Evolutionary conservation across 371 early-diverging fungal species (phyloP), one percentile per base, ranked within the genome.

Genomic region (Blakeslea trispora): DNA sequence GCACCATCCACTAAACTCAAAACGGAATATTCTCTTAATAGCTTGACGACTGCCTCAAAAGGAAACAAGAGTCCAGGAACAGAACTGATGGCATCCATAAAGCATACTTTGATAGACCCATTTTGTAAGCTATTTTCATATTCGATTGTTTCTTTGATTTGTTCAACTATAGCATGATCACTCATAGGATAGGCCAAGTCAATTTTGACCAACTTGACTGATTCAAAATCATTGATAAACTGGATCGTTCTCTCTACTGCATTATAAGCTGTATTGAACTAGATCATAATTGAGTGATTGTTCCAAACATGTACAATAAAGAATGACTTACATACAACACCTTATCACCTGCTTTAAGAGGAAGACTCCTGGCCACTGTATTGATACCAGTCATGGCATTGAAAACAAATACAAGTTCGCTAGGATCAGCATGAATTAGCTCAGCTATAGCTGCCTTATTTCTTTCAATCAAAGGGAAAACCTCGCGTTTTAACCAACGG

Each of bases 1-100:
- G 90, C 90, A 23, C 86, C 91, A 61, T 90, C 91, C 4, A 91
- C 68, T 49, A 89, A 57, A 14, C 82, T 79, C 24, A 82, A 56
- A 45, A 89, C 83, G 9, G 71, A 71, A 41, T 83, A 59, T 22
- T 79, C 68, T 17, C 67, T 59, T 7, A 87, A 58, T 24, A 85
- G 56, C 13, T 71, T 53, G 17, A 73, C 58, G n/a, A 87, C 55
- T 6, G 68, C 62, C 55, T 88, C 77, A 58, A 82, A 76, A 0
- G 90, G 90, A 23, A 90, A 77, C 22, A 75, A 22, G 2, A 81
- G 74, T 10, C 61, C 81, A 45, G 85, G 85, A 0, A 74, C 72
- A 1, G 84, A 85, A 9, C 74, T 73, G 41, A 85, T 82, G 45
- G 81, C 82, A 62, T 87, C 87, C 41, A 84, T 66, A 21, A 86